Conservation (phyloP, 2,329 filamentous ascomycete species). For the Aureobasidium pullulans region DNA sequence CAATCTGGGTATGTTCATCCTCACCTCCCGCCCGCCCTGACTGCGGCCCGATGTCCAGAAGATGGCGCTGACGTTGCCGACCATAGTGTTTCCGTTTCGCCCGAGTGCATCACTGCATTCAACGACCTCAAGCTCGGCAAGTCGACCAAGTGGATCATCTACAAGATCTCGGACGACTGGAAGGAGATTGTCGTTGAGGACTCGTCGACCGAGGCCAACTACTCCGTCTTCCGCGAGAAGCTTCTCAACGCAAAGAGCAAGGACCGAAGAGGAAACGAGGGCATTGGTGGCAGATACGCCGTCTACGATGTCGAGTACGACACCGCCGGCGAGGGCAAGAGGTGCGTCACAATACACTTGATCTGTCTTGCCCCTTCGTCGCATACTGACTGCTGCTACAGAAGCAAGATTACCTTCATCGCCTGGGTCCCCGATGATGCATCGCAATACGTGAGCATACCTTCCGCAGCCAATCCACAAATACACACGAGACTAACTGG, state of each 20-base stretch:
- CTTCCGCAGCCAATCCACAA: background rate
- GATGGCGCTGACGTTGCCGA: conserved; percentile 1
- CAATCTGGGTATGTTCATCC: conserved; percentile 35
- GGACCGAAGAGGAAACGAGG: conserved; percentile 53
- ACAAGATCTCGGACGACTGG: conserved; percentile 77
- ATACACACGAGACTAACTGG: conserved; percentile 1
- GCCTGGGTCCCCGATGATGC: conserved; percentile 79
- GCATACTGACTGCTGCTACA: conserved; percentile 9
- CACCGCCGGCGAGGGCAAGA: conserved; percentile 64
- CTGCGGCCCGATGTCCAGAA: conserved; percentile 4
- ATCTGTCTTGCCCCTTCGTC: background rate
- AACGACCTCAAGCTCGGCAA: conserved; percentile 79
- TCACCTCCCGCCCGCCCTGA: conserved; percentile 12
- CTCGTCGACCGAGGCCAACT: conserved; percentile 59
- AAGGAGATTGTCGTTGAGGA: conserved; percentile 77
- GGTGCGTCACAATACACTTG: conserved; percentile 23
- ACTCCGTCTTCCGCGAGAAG: conserved; percentile 67
- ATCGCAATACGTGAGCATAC: conserved; percentile 58
- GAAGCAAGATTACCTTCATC: conserved; percentile 72
- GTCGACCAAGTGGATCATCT: conserved; percentile 75
- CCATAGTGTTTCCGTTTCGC: conserved; percentile 60
- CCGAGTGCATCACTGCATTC: conserved; percentile 62
- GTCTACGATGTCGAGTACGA: conserved; percentile 80
- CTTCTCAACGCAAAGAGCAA: conserved; percentile 67
- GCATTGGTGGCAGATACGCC: conserved; percentile 67